phyloP scores from a whole-genome alignment of 441 rosid genomes.

The Populus tomentosa region DNA sequence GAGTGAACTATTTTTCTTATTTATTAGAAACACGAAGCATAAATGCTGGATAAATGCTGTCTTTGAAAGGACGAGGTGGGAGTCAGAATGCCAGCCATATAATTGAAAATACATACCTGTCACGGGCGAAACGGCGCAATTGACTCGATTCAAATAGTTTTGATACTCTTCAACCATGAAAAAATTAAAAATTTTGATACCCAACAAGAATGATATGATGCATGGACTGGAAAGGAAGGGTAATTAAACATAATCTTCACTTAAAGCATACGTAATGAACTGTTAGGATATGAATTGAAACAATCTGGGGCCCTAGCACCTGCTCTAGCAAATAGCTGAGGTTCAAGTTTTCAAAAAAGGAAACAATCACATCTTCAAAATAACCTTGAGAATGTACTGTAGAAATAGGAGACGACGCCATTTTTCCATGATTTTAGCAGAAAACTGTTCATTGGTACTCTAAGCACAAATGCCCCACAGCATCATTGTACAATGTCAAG shows the following conservation, averaged over 20 bases:
- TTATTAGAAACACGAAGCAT: too few relatives aligned
- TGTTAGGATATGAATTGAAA: not conserved
- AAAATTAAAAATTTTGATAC: not conserved
- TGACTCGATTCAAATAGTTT: constrained; percentile 10
- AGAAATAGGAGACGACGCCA: not conserved
- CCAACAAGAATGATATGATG: not conserved
- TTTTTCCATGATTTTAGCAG: not conserved
- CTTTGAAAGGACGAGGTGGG: not conserved
- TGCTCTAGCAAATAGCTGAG: not conserved
- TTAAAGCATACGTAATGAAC: not conserved
- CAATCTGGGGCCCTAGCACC: not conserved
- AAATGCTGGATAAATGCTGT: too few relatives aligned
- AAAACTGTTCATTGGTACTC: not conserved
- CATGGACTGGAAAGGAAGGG: not conserved
- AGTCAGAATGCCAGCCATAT: not conserved
- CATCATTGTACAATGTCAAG: not conserved
- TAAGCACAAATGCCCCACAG: not conserved
- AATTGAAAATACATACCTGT: not conserved
- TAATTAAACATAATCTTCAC: not conserved
- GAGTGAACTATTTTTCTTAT: too few relatives aligned
- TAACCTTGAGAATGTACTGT: not conserved
- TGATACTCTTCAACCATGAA: not conserved
- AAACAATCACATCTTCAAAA: not conserved
- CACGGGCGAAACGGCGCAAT: constrained; percentile 26
- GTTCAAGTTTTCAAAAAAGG: not conserved